Evolutionary conservation across 805 yeast genomes (phyloP), one percentile per base, ranked within the genome.

Genomic region (Cyberlindnera veronae): DNA sequence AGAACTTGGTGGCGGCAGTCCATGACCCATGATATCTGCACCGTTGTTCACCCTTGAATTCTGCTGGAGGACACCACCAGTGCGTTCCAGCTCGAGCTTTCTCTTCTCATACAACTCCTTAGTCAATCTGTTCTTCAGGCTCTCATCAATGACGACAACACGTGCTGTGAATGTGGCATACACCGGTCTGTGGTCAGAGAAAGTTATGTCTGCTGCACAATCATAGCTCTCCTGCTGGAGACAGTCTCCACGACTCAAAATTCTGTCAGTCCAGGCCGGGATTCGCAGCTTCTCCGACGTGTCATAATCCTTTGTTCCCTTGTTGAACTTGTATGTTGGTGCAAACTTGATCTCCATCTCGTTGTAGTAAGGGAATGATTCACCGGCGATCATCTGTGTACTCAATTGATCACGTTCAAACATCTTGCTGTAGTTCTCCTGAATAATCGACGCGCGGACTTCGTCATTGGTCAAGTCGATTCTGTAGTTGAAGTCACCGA

Each of bases 201-300:
- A 71, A 41, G 57, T 57, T 30, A 91, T 61, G 49, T 41, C 30
- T n/a, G 77, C 77, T 1, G 80, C 79, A 36, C 83, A 76, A 39
- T 79, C 75, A 58, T 93, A 93, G 38, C 79, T 78, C 46, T 79
- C 12, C 33, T 38, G 33, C 15, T 38, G 31, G 17, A 42, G 53
- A 14, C 64, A 64, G 4, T 67, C 60, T 28, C 95, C 88, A 44
- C 72, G 69, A 53, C 72, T 81, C 34, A 91, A 65, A 40, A 87
- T 82, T 55, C 99, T 70, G 61, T 91, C 99, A 0, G 98, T 91
- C 97, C 98, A 91, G 0, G 96, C 84, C 1, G 99, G 99, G 4
- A 86, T 81, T 52, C 99, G 73, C 47, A 83, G 91, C 59, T 91
- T 91, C 51, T 91, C 99, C 10, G 95, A 83, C 2, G 95, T 72